Conservation (phyloP, 148 eudicot species). For the Fagopyrum esculentum region DNA sequence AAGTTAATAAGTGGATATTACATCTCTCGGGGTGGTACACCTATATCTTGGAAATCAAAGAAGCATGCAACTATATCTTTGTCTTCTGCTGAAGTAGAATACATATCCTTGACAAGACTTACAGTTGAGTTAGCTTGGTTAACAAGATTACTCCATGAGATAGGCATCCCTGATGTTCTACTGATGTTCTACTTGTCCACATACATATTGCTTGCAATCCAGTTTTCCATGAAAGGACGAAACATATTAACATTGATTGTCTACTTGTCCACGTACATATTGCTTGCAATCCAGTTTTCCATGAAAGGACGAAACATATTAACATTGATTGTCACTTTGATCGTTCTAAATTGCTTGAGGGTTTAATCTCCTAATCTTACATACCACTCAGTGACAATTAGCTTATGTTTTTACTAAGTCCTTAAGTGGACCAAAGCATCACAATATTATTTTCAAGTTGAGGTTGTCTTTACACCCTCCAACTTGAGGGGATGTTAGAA, state of each 20-base stretch:
- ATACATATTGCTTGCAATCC: neutral
- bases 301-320: neutral
- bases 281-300: neutral
- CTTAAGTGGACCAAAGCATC: no score
- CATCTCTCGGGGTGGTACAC: neutral
- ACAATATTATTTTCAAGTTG: no score
- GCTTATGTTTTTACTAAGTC: no score
- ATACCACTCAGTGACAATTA: no score
- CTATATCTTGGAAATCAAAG: neutral
- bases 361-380: no score
- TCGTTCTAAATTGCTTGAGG: no score
- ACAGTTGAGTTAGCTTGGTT: neutral
- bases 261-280: no score
- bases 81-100: neutral
- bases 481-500: no score
- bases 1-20: neutral
- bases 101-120: neutral
- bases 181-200: no score
- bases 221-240: neutral
- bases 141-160: neutral
- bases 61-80: neutral
- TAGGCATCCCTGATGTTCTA: neutral
- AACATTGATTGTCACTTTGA: no score
- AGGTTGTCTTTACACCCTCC: no score
- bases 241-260: no score